These are phyloP conservation scores for Salix arbutifolia DNA, from an alignment of 345 rosid genomes.

Conservation along the genomic window DNA sequence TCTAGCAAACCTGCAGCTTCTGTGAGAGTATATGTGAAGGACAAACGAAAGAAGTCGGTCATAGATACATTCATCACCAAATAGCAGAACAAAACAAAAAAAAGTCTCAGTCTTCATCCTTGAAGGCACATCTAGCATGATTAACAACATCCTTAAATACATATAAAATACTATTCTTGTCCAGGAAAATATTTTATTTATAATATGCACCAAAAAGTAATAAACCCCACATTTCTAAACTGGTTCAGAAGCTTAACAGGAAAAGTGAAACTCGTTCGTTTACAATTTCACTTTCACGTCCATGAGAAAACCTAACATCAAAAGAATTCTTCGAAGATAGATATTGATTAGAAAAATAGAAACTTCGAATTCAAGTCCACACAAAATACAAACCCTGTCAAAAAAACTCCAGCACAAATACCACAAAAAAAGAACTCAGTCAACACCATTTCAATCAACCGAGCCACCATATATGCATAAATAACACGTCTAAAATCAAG, in stretches of 20 bases:
- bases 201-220: too few species aligned
- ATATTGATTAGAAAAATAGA: too few species aligned
- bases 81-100: background rate
- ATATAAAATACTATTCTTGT: background rate
- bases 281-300: too few species aligned
- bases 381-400: background rate
- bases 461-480: background rate
- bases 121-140: background rate
- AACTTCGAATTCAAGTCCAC: too few species aligned
- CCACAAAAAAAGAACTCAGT: background rate
- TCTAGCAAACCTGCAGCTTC: constrained; percentile 58
- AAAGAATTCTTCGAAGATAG: too few species aligned
- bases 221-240: too few species aligned
- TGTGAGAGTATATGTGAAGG: constrained; percentile 36
- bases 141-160: background rate
- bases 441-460: background rate
- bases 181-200: background rate
- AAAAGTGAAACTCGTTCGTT: background rate
- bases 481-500: background rate
- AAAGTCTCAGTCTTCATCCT: background rate
- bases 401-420: background rate
- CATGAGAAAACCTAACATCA: too few species aligned
- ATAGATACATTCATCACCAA: background rate
- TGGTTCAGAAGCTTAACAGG: background rate
- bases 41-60: constrained; percentile 3